A percentile compares a stretch with the other conserved stretches of the same genome.
Evolutionary conservation across 1,284 basidiomycete genomes (phyloP).

Genomic region (Ganoderma resinaceum): DNA sequence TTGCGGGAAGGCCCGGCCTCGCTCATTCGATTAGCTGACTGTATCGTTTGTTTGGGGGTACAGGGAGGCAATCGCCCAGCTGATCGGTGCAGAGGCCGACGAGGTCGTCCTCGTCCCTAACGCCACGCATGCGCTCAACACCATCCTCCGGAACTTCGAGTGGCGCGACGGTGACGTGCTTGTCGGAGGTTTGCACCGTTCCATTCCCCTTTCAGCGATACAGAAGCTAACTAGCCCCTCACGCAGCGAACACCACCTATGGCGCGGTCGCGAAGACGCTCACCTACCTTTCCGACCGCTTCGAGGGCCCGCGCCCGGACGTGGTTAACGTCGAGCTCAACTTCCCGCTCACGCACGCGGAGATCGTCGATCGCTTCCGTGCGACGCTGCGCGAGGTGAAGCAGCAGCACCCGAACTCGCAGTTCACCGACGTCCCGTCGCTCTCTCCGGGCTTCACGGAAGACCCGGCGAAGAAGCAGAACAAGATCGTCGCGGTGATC

Average conservation of each 20-base stretch:
- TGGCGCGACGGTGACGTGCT: constrained; percentile 60
- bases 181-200: constrained; percentile 52
- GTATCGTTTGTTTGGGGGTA: background rate
- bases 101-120: constrained; percentile 76
- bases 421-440: constrained; percentile 36
- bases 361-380: constrained; percentile 65
- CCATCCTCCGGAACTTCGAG: constrained; percentile 67
- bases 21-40: background rate
- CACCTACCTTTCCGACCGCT: constrained; percentile 64
- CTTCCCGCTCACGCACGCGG: constrained; percentile 65
- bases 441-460: constrained; percentile 23
- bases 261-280: constrained; percentile 62
- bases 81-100: constrained; percentile 65
- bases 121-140: constrained; percentile 72
- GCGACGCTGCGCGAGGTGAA: constrained; percentile 45
- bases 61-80: constrained; percentile 55
- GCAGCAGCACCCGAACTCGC: constrained; percentile 40
- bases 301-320: constrained; percentile 33
- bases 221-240: background rate
- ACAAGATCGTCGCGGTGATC: constrained; percentile 74
- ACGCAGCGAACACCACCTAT: constrained; percentile 57
- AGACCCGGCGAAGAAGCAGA: constrained; percentile 30
- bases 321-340: constrained; percentile 27
- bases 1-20: background rate
- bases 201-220: background rate